A percentile compares a stretch with the other conserved stretches of the same genome.
Conservation (phyloP, 768 basidiomycete genomes). For the Suillus bovinus region DNA sequence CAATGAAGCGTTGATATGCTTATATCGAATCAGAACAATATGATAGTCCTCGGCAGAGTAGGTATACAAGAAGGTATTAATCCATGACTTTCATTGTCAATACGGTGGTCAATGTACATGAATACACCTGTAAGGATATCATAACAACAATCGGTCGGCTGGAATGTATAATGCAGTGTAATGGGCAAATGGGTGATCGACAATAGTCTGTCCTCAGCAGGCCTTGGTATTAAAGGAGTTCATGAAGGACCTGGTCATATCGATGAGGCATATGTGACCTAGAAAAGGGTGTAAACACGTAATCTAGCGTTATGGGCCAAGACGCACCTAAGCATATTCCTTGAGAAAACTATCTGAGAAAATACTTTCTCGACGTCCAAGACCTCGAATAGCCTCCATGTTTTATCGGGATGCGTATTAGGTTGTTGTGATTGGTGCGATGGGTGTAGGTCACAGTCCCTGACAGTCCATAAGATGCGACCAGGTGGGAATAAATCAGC, state of each 20-base stretch:
- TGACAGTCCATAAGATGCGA: slow-evolving; percentile 75
- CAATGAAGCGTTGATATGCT: neutral
- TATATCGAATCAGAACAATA: neutral
- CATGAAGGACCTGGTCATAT: slow-evolving; percentile 75
- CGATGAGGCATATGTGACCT: slow-evolving; percentile 81
- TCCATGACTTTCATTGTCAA: neutral
- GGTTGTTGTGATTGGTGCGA: slow-evolving; percentile 41
- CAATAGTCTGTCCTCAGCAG: neutral
- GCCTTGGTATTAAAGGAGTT: slow-evolving; percentile 47
- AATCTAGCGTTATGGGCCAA: slow-evolving; percentile 5
- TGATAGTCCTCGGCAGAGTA: neutral
- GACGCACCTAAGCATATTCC: slow-evolving; percentile 77
- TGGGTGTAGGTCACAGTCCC: slow-evolving; percentile 68
- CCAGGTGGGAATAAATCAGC: slow-evolving; percentile 76
- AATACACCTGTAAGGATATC: neutral
- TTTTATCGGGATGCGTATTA: slow-evolving; percentile 19
- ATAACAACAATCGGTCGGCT: neutral
- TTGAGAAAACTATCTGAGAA: slow-evolving; percentile 76
- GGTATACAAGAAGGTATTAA: neutral
- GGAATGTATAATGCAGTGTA: neutral
- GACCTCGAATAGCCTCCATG: slow-evolving; percentile 69
- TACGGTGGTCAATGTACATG: neutral
- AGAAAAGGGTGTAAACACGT: slow-evolving; percentile 3
- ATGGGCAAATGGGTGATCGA: neutral
- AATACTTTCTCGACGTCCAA: slow-evolving; percentile 76